Percentiles rank a stretch among this genome's conserved stretches.
These are phyloP conservation scores for Bisporella sp. DNA, from an alignment of 2,329 filamentous ascomycete species.

Conservation along the genomic window DNA sequence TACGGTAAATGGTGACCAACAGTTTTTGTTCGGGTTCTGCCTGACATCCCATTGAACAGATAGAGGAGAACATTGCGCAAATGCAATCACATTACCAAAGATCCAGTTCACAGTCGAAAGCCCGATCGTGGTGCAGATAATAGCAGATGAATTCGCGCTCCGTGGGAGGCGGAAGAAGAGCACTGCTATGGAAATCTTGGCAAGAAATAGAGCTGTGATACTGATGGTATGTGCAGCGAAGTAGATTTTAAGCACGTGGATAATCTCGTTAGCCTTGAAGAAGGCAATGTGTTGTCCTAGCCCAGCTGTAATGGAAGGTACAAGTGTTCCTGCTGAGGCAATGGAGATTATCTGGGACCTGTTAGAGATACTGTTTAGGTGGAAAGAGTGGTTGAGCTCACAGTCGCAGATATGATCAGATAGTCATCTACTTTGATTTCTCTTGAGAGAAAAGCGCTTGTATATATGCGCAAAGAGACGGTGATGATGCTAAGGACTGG, in stretches of 20 bases:
- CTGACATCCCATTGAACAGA: not conserved
- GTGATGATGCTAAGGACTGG: no score
- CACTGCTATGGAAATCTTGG: not conserved
- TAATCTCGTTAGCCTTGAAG: not conserved
- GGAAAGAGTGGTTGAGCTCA: not conserved
- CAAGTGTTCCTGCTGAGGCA: not conserved
- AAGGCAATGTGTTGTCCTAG: not conserved
- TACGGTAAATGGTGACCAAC: not conserved
- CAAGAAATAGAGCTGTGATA: not conserved
- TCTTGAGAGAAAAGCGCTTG: not conserved
- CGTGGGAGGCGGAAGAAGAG: not conserved
- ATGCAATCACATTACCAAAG: not conserved
- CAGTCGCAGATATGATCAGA: not conserved
- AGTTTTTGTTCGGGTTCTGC: not conserved
- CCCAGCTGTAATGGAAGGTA: not conserved
- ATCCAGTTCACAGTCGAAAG: not conserved
- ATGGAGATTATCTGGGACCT: not conserved
- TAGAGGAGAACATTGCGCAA: not conserved
- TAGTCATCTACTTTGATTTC: not conserved
- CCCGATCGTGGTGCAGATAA: not conserved
- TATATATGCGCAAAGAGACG: not conserved
- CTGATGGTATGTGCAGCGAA: not conserved
- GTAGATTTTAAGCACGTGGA: not conserved
- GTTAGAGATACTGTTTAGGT: not conserved
- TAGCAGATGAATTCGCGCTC: not conserved